Percentiles rank a stretch among this genome's conserved stretches.
Evolutionary conservation across 1,139 yeast genomes (phyloP).

Genomic region (Blastobotrys raffinosifermentans): DNA sequence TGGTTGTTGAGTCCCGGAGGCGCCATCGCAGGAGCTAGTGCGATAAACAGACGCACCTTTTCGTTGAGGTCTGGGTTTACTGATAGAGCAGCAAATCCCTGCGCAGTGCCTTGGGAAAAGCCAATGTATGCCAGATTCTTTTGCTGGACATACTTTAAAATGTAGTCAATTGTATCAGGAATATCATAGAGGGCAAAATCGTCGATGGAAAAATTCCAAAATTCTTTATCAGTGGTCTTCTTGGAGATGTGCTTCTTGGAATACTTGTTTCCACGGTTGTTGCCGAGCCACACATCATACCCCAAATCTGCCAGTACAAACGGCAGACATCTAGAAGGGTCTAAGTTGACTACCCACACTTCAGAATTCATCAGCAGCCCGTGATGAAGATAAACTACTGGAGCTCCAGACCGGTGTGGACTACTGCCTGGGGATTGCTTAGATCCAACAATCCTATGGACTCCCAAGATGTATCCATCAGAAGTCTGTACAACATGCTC

Average conservation of each 20-base stretch:
- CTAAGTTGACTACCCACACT: conserved; percentile 66
- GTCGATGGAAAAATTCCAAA: conserved; percentile 84
- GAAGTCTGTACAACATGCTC: conserved; percentile 64
- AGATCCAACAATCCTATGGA: conserved; percentile 46
- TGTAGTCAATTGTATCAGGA: conserved; percentile 66
- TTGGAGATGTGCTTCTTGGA: conserved; percentile 47
- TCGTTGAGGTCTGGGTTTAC: conserved; percentile 62
- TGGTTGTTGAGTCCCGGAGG: conserved; percentile 79
- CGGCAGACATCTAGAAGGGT: conserved; percentile 62
- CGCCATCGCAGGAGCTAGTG: conserved; percentile 90
- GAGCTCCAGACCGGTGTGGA: conserved; percentile 23
- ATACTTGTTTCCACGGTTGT: conserved; percentile 85
- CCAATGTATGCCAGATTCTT: conserved; percentile 62
- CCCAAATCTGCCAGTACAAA: conserved; percentile 71
- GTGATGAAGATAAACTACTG: conserved; percentile 77
- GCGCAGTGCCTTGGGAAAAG: conserved; percentile 89
- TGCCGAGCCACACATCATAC: conserved; percentile 90
- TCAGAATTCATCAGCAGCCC: conserved; percentile 90
- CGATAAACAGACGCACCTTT: conserved; percentile 67
- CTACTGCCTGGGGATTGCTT: conserved; percentile 19
- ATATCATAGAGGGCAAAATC: conserved; percentile 81
- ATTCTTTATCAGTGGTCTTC: conserved; percentile 43
- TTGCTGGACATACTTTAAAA: conserved; percentile 43
- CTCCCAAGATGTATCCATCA: conserved; percentile 49
- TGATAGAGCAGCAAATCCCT: conserved; percentile 75